Conservation (phyloP, 2,329 filamentous ascomycete genomes). For the Venturia nashicola region DNA sequence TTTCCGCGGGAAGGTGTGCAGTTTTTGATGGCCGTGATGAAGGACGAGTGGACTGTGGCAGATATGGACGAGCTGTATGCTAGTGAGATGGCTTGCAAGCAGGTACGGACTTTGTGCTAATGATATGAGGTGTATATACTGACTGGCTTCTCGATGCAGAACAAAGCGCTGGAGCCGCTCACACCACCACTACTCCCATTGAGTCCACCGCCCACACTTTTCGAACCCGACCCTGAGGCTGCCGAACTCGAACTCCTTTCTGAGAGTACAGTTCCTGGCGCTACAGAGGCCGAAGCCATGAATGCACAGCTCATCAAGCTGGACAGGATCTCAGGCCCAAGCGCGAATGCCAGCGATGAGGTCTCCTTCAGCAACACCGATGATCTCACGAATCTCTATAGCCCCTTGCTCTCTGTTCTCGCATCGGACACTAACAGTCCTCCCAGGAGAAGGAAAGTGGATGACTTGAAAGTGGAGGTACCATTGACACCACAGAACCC, state of each 20-base stretch:
- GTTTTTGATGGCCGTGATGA: slow-evolving; percentile 24
- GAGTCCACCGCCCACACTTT: slow-evolving; percentile 27
- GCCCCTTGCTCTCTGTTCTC: slow-evolving; percentile 13
- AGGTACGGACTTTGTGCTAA: slow-evolving; percentile 14
- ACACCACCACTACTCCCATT: slow-evolving; percentile 35
- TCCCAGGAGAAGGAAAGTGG: slow-evolving; percentile 19
- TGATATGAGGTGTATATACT: not conserved
- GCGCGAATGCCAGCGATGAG: slow-evolving; percentile 15
- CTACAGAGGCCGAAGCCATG: slow-evolving; percentile 21
- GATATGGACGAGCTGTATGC: slow-evolving; percentile 16
- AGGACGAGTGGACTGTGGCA: slow-evolving; percentile 14
- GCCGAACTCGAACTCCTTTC: slow-evolving; percentile 25
- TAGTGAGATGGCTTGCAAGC: slow-evolving; percentile 13
- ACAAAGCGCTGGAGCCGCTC: slow-evolving; percentile 19
- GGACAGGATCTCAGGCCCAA: slow-evolving; percentile 11
- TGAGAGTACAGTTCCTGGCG: slow-evolving; percentile 22
- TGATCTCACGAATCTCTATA: slow-evolving; percentile 15
- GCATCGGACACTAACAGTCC: slow-evolving; percentile 15
- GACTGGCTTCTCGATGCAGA: slow-evolving; percentile 16
- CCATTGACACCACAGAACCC: slow-evolving; percentile 30
- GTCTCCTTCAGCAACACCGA: slow-evolving; percentile 14
- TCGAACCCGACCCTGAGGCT: slow-evolving; percentile 26
- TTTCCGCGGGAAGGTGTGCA: slow-evolving; percentile 23
- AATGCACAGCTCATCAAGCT: slow-evolving; percentile 22
- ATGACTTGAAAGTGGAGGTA: slow-evolving; percentile 32